These are phyloP conservation scores for Coemansia sp. DNA, from an alignment of 192 early-diverging fungal genomes.

Conservation along the genomic window DNA sequence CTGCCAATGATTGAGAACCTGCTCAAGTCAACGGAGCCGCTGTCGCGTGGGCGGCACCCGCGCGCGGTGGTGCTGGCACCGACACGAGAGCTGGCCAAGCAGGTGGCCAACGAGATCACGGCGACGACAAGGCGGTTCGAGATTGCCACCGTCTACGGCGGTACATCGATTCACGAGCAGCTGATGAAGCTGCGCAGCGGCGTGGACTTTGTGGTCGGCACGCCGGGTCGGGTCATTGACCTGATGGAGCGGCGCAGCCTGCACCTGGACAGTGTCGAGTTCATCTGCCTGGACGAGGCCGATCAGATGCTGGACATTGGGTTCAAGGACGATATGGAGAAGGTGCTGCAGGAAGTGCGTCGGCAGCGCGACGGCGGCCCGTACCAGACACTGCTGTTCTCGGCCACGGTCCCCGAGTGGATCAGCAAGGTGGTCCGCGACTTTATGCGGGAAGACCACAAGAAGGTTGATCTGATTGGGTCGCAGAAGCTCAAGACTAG, in stretches of 20 bases:
- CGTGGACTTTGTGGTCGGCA: conserved; percentile 91
- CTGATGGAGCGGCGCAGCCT: conserved; percentile 63
- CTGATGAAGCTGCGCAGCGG: conserved; percentile 67
- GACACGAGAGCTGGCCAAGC: conserved; percentile 86
- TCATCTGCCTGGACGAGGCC: conserved; percentile 91
- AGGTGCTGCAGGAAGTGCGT: conserved; percentile 79
- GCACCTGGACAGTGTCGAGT: conserved; percentile 60
- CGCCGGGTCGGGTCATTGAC: conserved; percentile 90
- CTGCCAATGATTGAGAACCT: conserved; percentile 81
- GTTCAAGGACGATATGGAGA: conserved; percentile 85
- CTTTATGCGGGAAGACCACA: conserved; percentile 62
- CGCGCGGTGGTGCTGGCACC: conserved; percentile 78
- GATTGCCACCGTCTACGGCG: conserved; percentile 79
- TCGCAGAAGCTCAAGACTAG: conserved; percentile 85
- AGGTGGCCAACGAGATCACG: conserved; percentile 73
- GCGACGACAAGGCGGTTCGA: conserved; percentile 58
- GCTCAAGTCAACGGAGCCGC: conserved; percentile 26
- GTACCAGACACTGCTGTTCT: conserved; percentile 91
- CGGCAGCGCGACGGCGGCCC: conserved; percentile 62
- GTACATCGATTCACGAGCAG: conserved; percentile 81
- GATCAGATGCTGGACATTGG: conserved; percentile 96
- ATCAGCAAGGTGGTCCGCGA: conserved; percentile 66
- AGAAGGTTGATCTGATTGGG: conserved; percentile 80
- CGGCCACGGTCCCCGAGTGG: conserved; percentile 81
- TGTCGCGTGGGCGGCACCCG: conserved; percentile 49